These are phyloP conservation scores for Penicillium sp. DNA, from an alignment of 2,329 filamentous ascomycete genomes.

Conservation along the genomic window DNA sequence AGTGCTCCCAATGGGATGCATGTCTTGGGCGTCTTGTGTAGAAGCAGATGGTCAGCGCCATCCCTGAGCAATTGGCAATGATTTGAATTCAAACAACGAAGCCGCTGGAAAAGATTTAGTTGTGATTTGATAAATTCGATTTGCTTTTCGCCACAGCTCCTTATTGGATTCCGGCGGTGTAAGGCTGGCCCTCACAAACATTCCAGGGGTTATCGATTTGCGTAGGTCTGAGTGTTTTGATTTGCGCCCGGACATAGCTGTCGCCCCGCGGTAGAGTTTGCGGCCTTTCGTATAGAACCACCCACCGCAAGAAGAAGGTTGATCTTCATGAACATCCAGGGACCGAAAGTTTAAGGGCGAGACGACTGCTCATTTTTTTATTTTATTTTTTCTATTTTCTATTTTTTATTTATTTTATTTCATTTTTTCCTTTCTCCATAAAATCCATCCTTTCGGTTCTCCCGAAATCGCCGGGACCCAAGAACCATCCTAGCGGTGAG, in stretches of 20 bases:
- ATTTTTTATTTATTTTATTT: neutral
- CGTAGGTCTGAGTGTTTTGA: neutral
- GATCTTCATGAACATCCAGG: constrained; percentile 14
- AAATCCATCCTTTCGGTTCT: neutral
- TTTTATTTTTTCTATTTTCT: neutral
- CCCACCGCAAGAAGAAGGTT: neutral
- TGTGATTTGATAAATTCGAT: neutral
- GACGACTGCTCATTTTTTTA: constrained; percentile 13
- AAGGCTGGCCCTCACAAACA: neutral
- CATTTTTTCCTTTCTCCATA: neutral
- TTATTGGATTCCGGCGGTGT: constrained; percentile 5
- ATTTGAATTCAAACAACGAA: neutral
- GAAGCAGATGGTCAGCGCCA: neutral
- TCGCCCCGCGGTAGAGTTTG: neutral
- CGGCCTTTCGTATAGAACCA: neutral
- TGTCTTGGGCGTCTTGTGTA: neutral
- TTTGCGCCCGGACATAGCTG: neutral
- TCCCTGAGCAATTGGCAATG: neutral
- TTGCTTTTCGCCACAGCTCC: neutral
- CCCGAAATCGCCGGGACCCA: neutral
- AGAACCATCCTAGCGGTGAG: constrained; percentile 6
- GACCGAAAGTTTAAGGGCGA: constrained; percentile 6
- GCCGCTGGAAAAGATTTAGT: neutral
- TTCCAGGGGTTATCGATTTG: constrained; percentile 2
- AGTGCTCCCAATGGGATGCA: neutral